A percentile compares a stretch with the other conserved stretches of the same genome.
Conservation (phyloP, 78 protist genomes). For the Corallochytrium limacisporum region DNA sequence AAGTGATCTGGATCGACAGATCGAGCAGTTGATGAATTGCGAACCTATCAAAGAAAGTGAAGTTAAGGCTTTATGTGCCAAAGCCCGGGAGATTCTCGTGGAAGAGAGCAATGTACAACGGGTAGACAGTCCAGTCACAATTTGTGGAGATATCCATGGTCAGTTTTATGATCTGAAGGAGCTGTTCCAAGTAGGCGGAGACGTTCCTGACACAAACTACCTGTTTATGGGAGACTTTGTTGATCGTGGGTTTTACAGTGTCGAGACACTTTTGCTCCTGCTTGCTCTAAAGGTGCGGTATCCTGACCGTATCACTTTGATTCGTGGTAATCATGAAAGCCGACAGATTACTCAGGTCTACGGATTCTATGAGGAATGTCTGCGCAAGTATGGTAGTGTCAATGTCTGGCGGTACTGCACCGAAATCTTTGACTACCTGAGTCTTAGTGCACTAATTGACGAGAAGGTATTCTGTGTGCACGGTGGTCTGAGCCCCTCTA, state of each 20-base stretch:
- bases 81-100: slow-evolving; percentile 91
- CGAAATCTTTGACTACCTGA: slow-evolving; percentile 94
- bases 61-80: slow-evolving; percentile 88
- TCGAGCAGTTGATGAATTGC: slow-evolving; percentile 78
- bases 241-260: slow-evolving; percentile 95
- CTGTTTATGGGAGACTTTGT: slow-evolving; percentile 99
- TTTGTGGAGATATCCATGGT: slow-evolving; percentile 99
- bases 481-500: slow-evolving; percentile 96
- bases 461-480: slow-evolving; percentile 89
- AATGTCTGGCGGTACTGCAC: slow-evolving; percentile 96
- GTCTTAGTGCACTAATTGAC: slow-evolving; percentile 86
- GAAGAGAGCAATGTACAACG: slow-evolving; percentile 94
- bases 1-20: too few relatives aligned
- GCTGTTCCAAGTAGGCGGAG: slow-evolving; percentile 65
- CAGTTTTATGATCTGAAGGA: slow-evolving; percentile 96
- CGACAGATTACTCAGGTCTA: slow-evolving; percentile 98
- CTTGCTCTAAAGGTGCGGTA: slow-evolving; percentile 92
- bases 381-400: slow-evolving; percentile 90
- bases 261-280: slow-evolving; percentile 92
- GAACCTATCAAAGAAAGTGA: slow-evolving; percentile 81
- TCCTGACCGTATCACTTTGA: slow-evolving; percentile 88
- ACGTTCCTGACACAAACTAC: slow-evolving; percentile 65
- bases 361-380: slow-evolving; percentile 99
- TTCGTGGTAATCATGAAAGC: slow-evolving; percentile 99
- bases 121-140: slow-evolving; percentile 92